These are phyloP conservation scores for Symmetrospora coprosmae DNA, from an alignment of 768 basidiomycete species.

Conservation along the genomic window DNA sequence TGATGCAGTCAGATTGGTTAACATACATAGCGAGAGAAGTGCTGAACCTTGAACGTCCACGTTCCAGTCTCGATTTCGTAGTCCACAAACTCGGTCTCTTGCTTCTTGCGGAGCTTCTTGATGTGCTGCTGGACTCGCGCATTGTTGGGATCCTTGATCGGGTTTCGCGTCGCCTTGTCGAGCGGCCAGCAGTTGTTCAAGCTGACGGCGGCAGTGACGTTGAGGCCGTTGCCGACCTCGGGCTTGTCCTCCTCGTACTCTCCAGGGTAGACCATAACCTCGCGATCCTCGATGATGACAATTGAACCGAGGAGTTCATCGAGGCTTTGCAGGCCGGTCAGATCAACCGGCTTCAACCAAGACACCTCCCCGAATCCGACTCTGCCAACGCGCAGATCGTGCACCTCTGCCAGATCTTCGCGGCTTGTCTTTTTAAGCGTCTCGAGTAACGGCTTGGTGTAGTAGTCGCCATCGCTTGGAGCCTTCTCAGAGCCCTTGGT, in stretches of 20 bases:
- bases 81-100: constrained; percentile 65
- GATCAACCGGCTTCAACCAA: constrained; percentile 62
- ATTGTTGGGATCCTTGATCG: constrained; percentile 66
- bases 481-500: not conserved
- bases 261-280: constrained; percentile 86
- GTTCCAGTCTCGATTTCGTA: constrained; percentile 68
- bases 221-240: constrained; percentile 66
- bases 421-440: constrained; percentile 57
- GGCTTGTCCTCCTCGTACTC: constrained; percentile 74
- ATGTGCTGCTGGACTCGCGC: constrained; percentile 54
- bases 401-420: constrained; percentile 57
- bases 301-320: constrained; percentile 71
- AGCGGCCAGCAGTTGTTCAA: constrained; percentile 71
- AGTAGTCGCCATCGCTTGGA: constrained; percentile 72
- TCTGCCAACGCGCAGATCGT: constrained; percentile 73
- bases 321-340: constrained; percentile 68
- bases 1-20: no score
- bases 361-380: constrained; percentile 76
- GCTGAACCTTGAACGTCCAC: constrained; percentile 88
- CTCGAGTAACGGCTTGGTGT: constrained; percentile 62
- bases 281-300: constrained; percentile 76
- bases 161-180: constrained; percentile 79
- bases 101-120: constrained; percentile 68
- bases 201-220: constrained; percentile 65
- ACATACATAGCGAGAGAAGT: constrained; percentile 46